Conservation (phyloP, 192 early-diverging fungal genomes). For the Coemansia furcata region DNA sequence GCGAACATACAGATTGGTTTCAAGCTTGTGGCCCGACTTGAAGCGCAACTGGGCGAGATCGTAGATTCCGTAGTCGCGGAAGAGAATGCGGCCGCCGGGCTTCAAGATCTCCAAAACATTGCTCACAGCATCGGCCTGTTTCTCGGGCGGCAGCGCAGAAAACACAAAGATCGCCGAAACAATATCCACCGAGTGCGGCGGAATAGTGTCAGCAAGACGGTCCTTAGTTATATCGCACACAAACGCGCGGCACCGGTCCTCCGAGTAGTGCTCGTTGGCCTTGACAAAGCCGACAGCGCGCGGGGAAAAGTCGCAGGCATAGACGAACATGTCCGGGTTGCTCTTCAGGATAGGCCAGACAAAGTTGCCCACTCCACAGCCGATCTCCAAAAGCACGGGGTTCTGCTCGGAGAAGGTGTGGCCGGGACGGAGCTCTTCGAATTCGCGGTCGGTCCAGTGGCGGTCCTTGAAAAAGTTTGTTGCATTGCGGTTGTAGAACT, state of each 20-base stretch:
- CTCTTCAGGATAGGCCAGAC: constrained; percentile 88
- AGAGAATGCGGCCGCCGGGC: constrained; percentile 86
- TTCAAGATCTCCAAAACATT: constrained; percentile 84
- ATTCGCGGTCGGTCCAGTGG: constrained; percentile 93
- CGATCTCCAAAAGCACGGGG: constrained; percentile 78
- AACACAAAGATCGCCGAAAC: constrained; percentile 95
- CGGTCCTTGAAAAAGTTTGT: constrained; percentile 96
- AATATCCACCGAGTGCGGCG: constrained; percentile 83
- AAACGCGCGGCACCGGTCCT: constrained; percentile 76
- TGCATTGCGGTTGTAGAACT: constrained; percentile 79
- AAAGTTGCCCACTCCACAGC: constrained; percentile 97
- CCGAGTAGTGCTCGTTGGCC: constrained; percentile 68
- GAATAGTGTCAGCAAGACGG: constrained; percentile 66
- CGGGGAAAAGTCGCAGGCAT: constrained; percentile 89
- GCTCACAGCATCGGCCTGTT: constrained; percentile 74
- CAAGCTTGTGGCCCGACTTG: constrained; percentile 84
- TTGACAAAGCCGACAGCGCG: constrained; percentile 94
- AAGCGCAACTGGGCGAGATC: constrained; percentile 97
- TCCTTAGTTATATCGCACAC: constrained; percentile 91
- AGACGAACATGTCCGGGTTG: constrained; percentile 81
- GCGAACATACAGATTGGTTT: constrained; percentile 95
- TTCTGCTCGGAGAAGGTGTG: constrained; percentile 28
- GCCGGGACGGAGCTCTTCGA: constrained; percentile 72
- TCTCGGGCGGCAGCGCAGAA: constrained; percentile 83
- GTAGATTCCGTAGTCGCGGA: constrained; percentile 96